A percentile compares a stretch with the other conserved stretches of the same genome.
Evolutionary conservation across 2,329 filamentous ascomycete genomes (phyloP).

Genomic region (Ascochyta fabae): DNA sequence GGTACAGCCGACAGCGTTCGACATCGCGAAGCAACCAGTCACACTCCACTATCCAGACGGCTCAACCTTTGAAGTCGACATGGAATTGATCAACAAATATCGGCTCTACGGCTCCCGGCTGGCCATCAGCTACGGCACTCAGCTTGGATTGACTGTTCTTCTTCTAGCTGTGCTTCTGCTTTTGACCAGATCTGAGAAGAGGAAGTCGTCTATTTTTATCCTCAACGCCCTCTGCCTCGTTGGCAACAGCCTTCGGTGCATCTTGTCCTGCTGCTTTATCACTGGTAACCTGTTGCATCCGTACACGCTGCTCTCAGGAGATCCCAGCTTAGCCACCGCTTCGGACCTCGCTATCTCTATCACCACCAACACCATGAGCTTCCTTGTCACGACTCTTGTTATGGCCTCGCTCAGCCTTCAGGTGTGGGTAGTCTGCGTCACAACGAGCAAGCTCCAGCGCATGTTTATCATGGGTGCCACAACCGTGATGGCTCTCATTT

Average conservation of each 20-base stretch:
- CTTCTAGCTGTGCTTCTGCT: slow-evolving; percentile 71
- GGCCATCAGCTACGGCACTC: slow-evolving; percentile 70
- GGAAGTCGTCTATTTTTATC: slow-evolving; percentile 67
- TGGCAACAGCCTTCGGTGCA: slow-evolving; percentile 65
- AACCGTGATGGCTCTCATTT: slow-evolving; percentile 56
- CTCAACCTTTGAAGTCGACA: slow-evolving; percentile 48
- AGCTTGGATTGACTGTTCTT: slow-evolving; percentile 71
- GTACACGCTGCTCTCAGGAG: slow-evolving; percentile 65
- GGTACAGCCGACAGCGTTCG: slow-evolving; percentile 45
- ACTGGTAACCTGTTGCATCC: slow-evolving; percentile 66
- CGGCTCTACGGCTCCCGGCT: slow-evolving; percentile 56
- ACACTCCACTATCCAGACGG: slow-evolving; percentile 56
- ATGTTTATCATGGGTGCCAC: slow-evolving; percentile 57
- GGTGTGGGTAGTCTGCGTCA: slow-evolving; percentile 67
- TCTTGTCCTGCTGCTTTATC: slow-evolving; percentile 65
- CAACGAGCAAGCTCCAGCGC: slow-evolving; percentile 52
- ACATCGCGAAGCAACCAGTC: slow-evolving; percentile 61
- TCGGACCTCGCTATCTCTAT: slow-evolving; percentile 57
- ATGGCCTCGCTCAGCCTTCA: slow-evolving; percentile 68
- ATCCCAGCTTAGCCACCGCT: slow-evolving; percentile 59
- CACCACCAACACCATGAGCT: slow-evolving; percentile 56
- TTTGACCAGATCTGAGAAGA: slow-evolving; percentile 71
- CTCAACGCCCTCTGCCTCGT: slow-evolving; percentile 69
- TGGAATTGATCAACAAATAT: slow-evolving; percentile 55
- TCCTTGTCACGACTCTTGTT: slow-evolving; percentile 62